phyloP scores from a whole-genome alignment of 2,329 filamentous ascomycete species.

The Ceratocystiopsis brevicomis region DNA sequence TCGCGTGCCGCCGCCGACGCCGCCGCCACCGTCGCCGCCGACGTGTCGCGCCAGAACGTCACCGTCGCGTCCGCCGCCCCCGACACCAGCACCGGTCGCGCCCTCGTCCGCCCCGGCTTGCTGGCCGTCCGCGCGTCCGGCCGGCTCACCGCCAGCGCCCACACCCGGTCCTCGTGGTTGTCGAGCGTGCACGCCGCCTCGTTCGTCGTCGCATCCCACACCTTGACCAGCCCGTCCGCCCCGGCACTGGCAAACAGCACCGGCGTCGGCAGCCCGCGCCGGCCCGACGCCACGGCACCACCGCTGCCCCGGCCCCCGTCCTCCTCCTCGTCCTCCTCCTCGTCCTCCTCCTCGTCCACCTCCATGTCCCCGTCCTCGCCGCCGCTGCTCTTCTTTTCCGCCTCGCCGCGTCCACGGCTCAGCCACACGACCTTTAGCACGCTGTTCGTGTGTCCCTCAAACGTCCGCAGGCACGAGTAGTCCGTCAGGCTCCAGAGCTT shows the following conservation, averaged over 20 bases:
- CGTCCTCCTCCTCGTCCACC: slow-evolving; percentile 39
- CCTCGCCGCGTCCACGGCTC: slow-evolving; percentile 26
- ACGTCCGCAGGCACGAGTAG: slow-evolving; percentile 81
- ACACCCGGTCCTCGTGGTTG: slow-evolving; percentile 91
- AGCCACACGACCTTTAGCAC: slow-evolving; percentile 90
- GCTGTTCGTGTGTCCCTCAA: slow-evolving; percentile 92
- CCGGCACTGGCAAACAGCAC: slow-evolving; percentile 70
- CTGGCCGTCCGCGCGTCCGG: slow-evolving; percentile 13
- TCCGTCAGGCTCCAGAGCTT: slow-evolving; percentile 88
- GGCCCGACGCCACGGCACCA: not conserved
- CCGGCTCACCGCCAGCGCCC: slow-evolving; percentile 64
- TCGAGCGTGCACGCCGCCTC: slow-evolving; percentile 81
- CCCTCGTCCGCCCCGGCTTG: not conserved
- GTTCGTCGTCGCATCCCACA: slow-evolving; percentile 78
- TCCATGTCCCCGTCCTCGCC: slow-evolving; percentile 19
- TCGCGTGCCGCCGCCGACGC: slow-evolving; percentile 55
- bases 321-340: not conserved
- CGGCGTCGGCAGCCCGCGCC: not conserved
- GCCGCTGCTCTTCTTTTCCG: slow-evolving; percentile 23
- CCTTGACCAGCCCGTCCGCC: slow-evolving; percentile 85
- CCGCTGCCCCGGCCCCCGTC: not conserved
- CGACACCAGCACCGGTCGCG: slow-evolving; percentile 52
- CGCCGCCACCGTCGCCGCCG: slow-evolving; percentile 55
- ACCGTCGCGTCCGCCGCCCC: slow-evolving; percentile 84
- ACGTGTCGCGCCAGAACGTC: slow-evolving; percentile 92